Evolutionary conservation across 2,329 filamentous ascomycete genomes (phyloP), one percentile per base, ranked within the genome.

Genomic region (Claviceps sorghi): DNA sequence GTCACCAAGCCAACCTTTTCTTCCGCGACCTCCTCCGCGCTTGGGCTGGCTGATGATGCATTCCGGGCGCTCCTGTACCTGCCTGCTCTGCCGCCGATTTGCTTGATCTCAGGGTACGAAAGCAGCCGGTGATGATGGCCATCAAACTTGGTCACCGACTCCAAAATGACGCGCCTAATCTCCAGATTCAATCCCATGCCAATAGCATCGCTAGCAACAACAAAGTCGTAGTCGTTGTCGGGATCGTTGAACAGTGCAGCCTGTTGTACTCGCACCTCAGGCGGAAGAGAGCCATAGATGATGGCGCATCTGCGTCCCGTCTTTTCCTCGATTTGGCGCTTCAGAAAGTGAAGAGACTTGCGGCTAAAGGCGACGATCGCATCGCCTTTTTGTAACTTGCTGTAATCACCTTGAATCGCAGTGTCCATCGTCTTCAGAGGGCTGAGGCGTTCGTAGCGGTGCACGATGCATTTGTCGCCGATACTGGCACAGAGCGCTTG

Each of bases 121-220:
- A 98, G 73, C 4, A 73, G 68, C 17, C 79, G 72, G 32, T 76
- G 73, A 5, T 71, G 68, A 1, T 58, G 62, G 1, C 84, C 84
- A 56, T 89, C 78, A 58, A 77, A 84, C 65, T 96, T 98, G 54
- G 74, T 70, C 2, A 83, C 76, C 0, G 83, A 76, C 61, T 95
- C 88, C 58, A 98, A 93, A 51, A 98, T 79, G 55, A 98, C 79
- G 29, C 94, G 85, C 64, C 89, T 93, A 64, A 96, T 88, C 67
- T 82, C 89, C 65, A 98, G 69, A 62, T 98, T 98, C 22, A 98
- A 72, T 1, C 94, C 93, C 91, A 98, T 97, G 40, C 93, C 93
- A 56, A 98, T 91, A 47, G 93, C 93, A 68, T 96, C 89, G 60
- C 88, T 96, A 9, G 94, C 93, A 29, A 93, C 90, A 6, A 98